phyloP scores from a whole-genome alignment of 768 basidiomycete species.

The Cyathus striatus region DNA sequence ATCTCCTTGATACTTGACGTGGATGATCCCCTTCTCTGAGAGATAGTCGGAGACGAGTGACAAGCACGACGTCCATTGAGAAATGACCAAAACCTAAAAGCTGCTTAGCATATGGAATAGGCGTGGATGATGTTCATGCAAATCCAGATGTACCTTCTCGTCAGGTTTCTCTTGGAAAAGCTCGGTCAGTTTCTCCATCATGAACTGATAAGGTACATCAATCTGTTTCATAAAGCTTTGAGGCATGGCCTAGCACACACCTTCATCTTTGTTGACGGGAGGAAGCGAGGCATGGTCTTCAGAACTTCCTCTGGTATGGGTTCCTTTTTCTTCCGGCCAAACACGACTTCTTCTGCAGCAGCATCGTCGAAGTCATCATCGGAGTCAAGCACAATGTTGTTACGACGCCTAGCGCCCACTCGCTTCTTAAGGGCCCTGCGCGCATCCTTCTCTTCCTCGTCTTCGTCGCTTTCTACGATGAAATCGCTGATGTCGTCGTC shows the following conservation, averaged over 20 bases:
- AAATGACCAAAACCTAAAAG: slow-evolving; percentile 54
- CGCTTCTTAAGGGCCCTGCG: slow-evolving; percentile 31
- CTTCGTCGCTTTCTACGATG: slow-evolving; percentile 47
- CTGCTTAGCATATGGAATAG: too few relatives aligned
- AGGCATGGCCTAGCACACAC: slow-evolving; percentile 21
- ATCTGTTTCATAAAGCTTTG: slow-evolving; percentile 1
- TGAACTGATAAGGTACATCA: slow-evolving; percentile 25
- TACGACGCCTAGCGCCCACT: slow-evolving; percentile 25
- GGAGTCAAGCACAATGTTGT: slow-evolving; percentile 36
- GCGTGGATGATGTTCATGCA: too few relatives aligned
- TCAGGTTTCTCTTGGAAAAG: slow-evolving; percentile 44
- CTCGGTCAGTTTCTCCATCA: slow-evolving; percentile 52
- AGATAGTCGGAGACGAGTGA: slow-evolving; percentile 61
- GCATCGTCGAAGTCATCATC: slow-evolving; percentile 33
- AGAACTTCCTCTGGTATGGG: slow-evolving; percentile 25
- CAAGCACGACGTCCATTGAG: slow-evolving; percentile 67
- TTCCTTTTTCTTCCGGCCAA: slow-evolving; percentile 29
- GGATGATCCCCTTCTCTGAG: slow-evolving; percentile 40
- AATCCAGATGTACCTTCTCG: slow-evolving; percentile 45
- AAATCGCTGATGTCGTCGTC: slow-evolving; percentile 46
- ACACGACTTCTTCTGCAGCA: slow-evolving; percentile 35
- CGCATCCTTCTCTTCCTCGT: slow-evolving; percentile 48
- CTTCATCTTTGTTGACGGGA: slow-evolving; percentile 76
- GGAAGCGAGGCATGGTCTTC: slow-evolving; percentile 46
- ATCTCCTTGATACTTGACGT: slow-evolving; percentile 60